These are phyloP conservation scores for Peniophora sp. DNA, from an alignment of 1,284 basidiomycete genomes.

Conservation along the genomic window DNA sequence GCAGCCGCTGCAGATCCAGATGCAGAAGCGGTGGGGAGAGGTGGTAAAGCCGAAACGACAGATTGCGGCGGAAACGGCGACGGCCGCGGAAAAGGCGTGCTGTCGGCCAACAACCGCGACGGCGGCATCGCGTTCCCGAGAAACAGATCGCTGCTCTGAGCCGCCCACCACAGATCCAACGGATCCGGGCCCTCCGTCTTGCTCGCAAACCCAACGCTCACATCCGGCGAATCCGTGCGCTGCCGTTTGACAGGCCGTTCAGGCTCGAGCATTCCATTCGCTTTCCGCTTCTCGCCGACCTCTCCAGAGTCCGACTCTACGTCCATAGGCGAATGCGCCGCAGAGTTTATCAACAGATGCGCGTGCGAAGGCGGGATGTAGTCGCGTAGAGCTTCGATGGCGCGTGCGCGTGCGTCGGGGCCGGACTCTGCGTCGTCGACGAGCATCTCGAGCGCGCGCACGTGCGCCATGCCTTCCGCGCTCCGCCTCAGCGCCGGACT, in stretches of 20 bases:
- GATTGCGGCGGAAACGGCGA: not conserved
- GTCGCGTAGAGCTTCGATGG: not conserved
- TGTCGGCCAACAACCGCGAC: conserved; percentile 4
- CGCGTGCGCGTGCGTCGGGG: not conserved
- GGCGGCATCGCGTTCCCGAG: conserved; percentile 57
- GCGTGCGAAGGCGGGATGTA: conserved; percentile 2
- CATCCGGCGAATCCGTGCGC: conserved; percentile 13
- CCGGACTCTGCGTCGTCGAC: not conserved
- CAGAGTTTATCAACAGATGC: not conserved
- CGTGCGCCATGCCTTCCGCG: not conserved
- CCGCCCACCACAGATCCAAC: conserved; percentile 68
- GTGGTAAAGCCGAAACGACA: conserved; percentile 27
- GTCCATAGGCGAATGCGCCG: not conserved
- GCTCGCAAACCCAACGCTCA: too few relatives aligned
- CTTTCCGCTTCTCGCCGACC: conserved; percentile 55
- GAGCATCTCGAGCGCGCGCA: not conserved
- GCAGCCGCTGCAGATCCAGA: conserved; percentile 18
- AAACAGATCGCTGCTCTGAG: conserved; percentile 51
- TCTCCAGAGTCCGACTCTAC: conserved; percentile 26
- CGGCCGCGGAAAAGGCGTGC: conserved; percentile 3
- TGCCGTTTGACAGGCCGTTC: conserved; percentile 36
- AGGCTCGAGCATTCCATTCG: not conserved
- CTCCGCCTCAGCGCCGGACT: not conserved
- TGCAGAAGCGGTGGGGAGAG: conserved; percentile 28
- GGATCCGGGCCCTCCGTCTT: conserved; percentile 19